These are phyloP conservation scores for Allium fistulosum DNA, from an alignment of 106 monocot species.

Conservation along the genomic window DNA sequence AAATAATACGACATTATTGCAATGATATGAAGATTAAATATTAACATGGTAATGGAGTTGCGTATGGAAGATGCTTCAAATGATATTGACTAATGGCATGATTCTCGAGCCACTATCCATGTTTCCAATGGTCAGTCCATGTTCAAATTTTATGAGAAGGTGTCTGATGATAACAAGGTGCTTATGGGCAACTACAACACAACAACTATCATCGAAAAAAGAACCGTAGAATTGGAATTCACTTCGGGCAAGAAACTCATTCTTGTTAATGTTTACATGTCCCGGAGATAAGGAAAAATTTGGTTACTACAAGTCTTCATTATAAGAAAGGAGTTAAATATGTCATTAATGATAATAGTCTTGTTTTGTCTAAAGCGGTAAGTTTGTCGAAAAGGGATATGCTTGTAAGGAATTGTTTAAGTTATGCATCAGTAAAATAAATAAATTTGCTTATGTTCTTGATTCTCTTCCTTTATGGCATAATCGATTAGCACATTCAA, in stretches of 20 bases:
- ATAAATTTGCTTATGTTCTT: neutral
- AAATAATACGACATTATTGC: neutral
- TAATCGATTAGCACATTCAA: slow-evolving; percentile 1
- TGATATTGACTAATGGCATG: neutral
- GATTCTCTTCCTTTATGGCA: slow-evolving; percentile 7
- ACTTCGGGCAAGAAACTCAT: slow-evolving; percentile 2
- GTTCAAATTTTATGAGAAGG: neutral
- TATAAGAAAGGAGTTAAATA: neutral
- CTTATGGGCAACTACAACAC: neutral
- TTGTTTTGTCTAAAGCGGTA: neutral
- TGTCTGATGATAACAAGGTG: neutral
- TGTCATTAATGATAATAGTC: neutral
- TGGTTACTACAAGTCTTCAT: neutral
- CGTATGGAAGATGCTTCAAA: neutral
- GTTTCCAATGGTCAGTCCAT: neutral
- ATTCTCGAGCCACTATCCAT: slow-evolving; percentile 1
- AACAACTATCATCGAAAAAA: neutral
- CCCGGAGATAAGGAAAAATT: neutral
- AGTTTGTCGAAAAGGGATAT: neutral
- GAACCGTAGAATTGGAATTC: neutral
- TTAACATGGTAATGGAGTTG: neutral
- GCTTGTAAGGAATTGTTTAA: neutral
- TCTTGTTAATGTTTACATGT: slow-evolving; percentile 3
- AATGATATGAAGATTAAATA: neutral
- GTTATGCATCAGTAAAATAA: neutral